Evolutionary conservation across 495 filamentous ascomycete genomes (phyloP), one percentile per base, ranked within the genome.

Genomic region (Hypoxylon perforatum): DNA sequence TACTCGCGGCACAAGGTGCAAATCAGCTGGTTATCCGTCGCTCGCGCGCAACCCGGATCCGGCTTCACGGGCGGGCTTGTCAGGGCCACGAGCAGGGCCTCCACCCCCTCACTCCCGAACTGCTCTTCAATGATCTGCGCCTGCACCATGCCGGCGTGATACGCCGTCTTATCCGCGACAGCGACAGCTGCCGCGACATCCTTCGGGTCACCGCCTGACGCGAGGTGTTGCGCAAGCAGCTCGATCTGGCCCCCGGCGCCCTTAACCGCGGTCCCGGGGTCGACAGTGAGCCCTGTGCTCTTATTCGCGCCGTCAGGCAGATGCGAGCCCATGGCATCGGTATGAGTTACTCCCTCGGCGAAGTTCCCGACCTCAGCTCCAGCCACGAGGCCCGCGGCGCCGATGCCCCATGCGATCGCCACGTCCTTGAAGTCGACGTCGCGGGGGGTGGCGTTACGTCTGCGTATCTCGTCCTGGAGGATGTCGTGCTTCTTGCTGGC

Each of bases 81-180:
- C 4, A 59, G 46, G 8, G 55, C 45, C 33, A 55, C 11, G 2
- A 60, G 14, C 15, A 52, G 15, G 12, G 36, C 50, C 41, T 54
- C 55, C 5, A 49, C 25, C 1, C 42, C 25, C 2, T 22, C 44
- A 22, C 25, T 42, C 4, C 18, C 50, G 1, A 55, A 2, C 12
- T 44, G 33, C 25, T 66, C 41, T 14, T 47, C 49, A 0, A 60
- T 11, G 3, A 54, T 55, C 42, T 66, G 30, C 12, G 30, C 49
- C 30, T 66, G 63, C 12, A 61, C 52, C 50, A 60, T 60, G 14
- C 55, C 56, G 15, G 49, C 55, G 35, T 66, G 63, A 17, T 56
- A 60, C 7, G 49, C 41, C 15, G 15, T 60, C 10, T 33, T 33
- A 18, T 60, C 56, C 2, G 41, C 45, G 14, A 42, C 57, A 1